Evolutionary conservation across 768 basidiomycete genomes (phyloP).

Genomic region (Piloderma croceum): DNA sequence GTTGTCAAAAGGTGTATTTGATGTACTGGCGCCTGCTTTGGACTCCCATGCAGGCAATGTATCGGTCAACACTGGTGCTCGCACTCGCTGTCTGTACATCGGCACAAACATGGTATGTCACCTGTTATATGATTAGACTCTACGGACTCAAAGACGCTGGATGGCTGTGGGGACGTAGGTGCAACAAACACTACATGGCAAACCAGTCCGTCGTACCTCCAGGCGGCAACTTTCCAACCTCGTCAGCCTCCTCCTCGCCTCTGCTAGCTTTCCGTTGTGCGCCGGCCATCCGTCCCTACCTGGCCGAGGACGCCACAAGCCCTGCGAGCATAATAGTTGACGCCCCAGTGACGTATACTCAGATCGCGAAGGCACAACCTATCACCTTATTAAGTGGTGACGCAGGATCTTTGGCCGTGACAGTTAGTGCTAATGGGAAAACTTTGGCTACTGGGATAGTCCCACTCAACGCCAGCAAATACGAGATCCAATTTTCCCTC

Average conservation of each 20-base stretch:
- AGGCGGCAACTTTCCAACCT: slow-evolving; percentile 37
- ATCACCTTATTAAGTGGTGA: slow-evolving; percentile 29
- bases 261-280: slow-evolving; percentile 41
- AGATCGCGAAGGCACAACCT: slow-evolving; percentile 42
- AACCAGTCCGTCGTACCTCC: slow-evolving; percentile 35
- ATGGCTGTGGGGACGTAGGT: too few relatives aligned
- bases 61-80: too few relatives aligned
- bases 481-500: slow-evolving; percentile 45
- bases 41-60: too few relatives aligned
- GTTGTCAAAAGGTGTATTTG: too few relatives aligned
- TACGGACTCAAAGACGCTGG: too few relatives aligned
- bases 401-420: slow-evolving; percentile 32
- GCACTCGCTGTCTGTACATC: too few relatives aligned
- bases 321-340: slow-evolving; percentile 48
- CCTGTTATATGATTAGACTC: too few relatives aligned
- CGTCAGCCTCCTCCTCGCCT: slow-evolving; percentile 26
- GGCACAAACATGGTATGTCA: too few relatives aligned
- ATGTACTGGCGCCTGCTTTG: too few relatives aligned
- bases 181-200: slow-evolving; percentile 42
- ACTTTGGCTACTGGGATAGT: slow-evolving; percentile 39
- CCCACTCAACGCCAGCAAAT: slow-evolving; percentile 47
- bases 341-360: slow-evolving; percentile 40
- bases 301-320: slow-evolving; percentile 44
- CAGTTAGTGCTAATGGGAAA: slow-evolving; percentile 41
- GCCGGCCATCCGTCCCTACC: slow-evolving; percentile 41